Conservation (phyloP, 176 grass and related monocot genomes). For the Musa beccarii region DNA sequence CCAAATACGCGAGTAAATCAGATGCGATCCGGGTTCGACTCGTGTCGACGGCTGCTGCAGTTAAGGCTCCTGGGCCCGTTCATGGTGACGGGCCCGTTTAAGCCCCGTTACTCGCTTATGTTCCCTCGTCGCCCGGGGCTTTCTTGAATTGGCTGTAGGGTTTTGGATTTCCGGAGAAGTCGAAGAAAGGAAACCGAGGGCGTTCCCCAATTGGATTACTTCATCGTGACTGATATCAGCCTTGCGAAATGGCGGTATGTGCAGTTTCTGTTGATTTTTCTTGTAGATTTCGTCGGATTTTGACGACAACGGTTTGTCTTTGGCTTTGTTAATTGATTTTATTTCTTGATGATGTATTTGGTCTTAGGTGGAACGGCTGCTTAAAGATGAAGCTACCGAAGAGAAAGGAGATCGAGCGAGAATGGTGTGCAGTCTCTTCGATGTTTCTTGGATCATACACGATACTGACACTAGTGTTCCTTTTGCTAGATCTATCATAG, state of each 20-base stretch:
- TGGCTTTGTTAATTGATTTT: neutral
- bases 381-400: constrained; percentile 31
- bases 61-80: no score
- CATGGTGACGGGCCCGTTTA: no score
- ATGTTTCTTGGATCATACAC: neutral
- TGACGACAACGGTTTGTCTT: neutral
- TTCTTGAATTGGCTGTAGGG: neutral
- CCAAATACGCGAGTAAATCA: no score
- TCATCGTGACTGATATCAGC: neutral
- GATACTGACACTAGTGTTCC: neutral
- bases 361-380: constrained; percentile 2
- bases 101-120: no score
- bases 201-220: neutral
- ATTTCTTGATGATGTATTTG: neutral
- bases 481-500: neutral
- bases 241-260: constrained; percentile 14
- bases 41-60: no score
- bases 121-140: no score
- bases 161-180: neutral
- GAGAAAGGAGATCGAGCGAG: constrained; percentile 29
- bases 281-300: neutral
- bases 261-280: neutral
- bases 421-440: constrained; percentile 8
- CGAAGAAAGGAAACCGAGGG: no score
- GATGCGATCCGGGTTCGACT: no score